Base-by-base conservation (phyloP, 2,329 filamentous ascomycete species). In the Plenodomus lindquistii region DNA sequence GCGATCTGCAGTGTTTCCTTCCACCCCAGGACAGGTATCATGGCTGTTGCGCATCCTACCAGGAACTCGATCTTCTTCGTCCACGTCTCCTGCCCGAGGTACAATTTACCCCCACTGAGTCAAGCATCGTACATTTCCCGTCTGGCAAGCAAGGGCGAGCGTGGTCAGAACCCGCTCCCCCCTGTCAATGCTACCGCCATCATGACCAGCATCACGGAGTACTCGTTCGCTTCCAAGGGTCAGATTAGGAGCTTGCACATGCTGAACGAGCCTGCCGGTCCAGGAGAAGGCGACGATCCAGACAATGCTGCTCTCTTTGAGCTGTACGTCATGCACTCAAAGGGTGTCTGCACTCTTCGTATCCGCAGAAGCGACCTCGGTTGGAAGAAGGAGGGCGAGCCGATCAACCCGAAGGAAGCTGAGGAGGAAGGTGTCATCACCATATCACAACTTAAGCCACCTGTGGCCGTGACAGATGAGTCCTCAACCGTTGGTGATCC, bases 1-100 rank as follows among this genome's bases (percentile, higher is more conserved):
- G 91, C 91, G n/a, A 93, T 97, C 52, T 99, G 94, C 80, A 97
- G 92, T 70, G 88, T 99, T 68, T 87, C 88, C 68, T 99, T 97
- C 72, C 92, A 99, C 71, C 88, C 94, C 5, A 83, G 85, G 55
- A 94, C 92, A 22, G 92, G 93, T 48, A 96, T 97, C 77, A 89
- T 99, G 67, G 85, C 95, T 52, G 88, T 99, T 52, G 95, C 93
- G 29, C 94, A 99, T 67, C 94, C 95, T 10, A 97, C 93, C 1
- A 86, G 94, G 56, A 99, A 99, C 77, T 97, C 92, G 7, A 86
- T 99, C 72, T 99, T 97, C 77, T 96, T 99, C 75, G 85, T 97
- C 42, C 93, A 97, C 66, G 79, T 99, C 31, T 97, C 93, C 43
- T 93, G 92, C 35, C 94, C 94, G 17, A 91, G 91, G 74, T 97